phyloP scores from a whole-genome alignment of 2,329 filamentous ascomycete species.

The Fusarium pilosicola region DNA sequence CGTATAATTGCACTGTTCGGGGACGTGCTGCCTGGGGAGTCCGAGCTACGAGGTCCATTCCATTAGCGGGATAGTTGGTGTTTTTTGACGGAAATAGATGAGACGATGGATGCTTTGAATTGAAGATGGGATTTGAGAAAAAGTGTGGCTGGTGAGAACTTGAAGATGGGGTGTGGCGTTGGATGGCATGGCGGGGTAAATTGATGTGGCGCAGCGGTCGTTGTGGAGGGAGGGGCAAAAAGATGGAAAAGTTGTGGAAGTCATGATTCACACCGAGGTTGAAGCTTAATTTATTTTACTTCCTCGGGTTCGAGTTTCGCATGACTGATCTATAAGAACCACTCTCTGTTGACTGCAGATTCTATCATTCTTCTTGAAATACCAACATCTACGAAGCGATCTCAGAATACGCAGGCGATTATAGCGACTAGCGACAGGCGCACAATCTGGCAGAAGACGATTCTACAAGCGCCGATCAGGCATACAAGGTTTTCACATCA shows the following conservation, averaged over 20 bases:
- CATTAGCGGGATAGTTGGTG: constrained; percentile 3
- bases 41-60: not conserved
- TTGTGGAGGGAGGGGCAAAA: constrained; percentile 30
- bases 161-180: constrained; percentile 8
- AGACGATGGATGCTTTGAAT: not conserved
- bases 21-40: not conserved
- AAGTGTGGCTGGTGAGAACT: constrained; percentile 9
- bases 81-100: not conserved
- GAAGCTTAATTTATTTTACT: constrained; percentile 10
- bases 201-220: constrained; percentile 10
- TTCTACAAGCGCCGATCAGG: not conserved
- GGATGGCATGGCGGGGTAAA: constrained; percentile 25
- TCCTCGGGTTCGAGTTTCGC: not conserved
- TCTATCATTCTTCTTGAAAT: not conserved
- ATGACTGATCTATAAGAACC: not conserved
- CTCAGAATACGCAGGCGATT: not conserved
- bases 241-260: constrained; percentile 15
- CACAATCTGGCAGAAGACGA: constrained; percentile 24
- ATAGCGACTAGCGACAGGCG: not conserved
- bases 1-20: not conserved
- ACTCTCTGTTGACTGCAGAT: not conserved
- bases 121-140: not conserved
- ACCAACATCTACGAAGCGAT: not conserved
- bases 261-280: constrained; percentile 35
- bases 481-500: not conserved